Conservation (phyloP, 2,329 filamentous ascomycete species). For the Aurifilum marmelostoma region DNA sequence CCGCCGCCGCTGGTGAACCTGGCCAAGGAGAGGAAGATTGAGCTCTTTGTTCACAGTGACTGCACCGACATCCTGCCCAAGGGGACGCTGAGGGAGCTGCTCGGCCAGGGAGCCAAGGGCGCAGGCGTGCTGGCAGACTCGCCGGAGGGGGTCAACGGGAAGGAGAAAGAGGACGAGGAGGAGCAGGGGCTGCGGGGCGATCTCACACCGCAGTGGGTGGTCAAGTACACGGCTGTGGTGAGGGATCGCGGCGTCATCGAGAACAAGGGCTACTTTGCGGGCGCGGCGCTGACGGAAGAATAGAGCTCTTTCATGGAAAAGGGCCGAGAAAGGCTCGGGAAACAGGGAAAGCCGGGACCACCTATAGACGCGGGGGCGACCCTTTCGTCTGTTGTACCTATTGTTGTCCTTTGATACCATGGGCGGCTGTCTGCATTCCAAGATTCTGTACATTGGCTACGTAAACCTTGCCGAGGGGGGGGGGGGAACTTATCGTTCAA, state of each 20-base stretch:
- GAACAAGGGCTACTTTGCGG: conserved; percentile 96
- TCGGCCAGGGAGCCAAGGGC: conserved; percentile 72
- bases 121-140: conserved; percentile 73
- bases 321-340: not conserved
- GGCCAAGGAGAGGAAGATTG: conserved; percentile 81
- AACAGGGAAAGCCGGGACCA: not conserved
- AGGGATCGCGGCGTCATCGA: conserved; percentile 94
- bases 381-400: not conserved
- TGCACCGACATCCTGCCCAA: conserved; percentile 87
- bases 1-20: conserved; percentile 83
- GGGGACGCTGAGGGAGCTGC: conserved; percentile 81
- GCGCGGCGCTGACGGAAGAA: conserved; percentile 66
- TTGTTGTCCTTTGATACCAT: not conserved
- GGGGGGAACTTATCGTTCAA: not conserved
- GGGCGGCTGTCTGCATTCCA: conserved; percentile 10
- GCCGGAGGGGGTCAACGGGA: conserved; percentile 37
- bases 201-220: conserved; percentile 88
- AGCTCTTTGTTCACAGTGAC: conserved; percentile 91
- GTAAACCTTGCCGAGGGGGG: not conserved
- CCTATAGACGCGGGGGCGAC: not conserved
- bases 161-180: conserved; percentile 34
- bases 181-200: conserved; percentile 76
- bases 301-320: not conserved
- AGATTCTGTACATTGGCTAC: not conserved
- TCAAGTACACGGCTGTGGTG: conserved; percentile 96